These are phyloP conservation scores for Phytomonas sp. DNA, from an alignment of 208 protist genomes.

Conservation along the genomic window DNA sequence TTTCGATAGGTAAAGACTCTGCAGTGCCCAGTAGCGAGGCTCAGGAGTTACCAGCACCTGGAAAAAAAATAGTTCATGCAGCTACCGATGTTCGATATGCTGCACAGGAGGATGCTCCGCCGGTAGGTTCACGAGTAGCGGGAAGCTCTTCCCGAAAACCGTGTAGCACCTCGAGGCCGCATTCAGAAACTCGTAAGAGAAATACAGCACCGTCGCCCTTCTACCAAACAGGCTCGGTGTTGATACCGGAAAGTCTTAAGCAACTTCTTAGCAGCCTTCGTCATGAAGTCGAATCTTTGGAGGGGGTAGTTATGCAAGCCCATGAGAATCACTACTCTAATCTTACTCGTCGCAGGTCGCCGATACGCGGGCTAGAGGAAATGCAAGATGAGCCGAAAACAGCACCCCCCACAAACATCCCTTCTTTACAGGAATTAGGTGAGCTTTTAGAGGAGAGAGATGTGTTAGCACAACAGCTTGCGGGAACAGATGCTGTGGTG, in stretches of 20 bases:
- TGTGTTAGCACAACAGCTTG: constrained; percentile 34
- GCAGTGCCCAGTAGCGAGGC: not conserved
- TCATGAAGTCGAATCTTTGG: constrained; percentile 38
- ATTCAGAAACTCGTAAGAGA: not conserved
- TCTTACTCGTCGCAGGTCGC: constrained; percentile 18
- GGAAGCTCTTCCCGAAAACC: not conserved
- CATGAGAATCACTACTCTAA: constrained; percentile 32
- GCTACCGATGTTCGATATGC: not conserved
- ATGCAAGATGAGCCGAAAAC: constrained; percentile 13
- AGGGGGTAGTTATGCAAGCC: constrained; percentile 26
- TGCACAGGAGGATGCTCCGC: not conserved
- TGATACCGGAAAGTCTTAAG: not conserved
- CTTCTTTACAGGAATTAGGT: constrained; percentile 52
- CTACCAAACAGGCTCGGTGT: not conserved
- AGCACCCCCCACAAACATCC: not conserved
- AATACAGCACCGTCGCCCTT: not conserved
- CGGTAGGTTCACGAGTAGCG: not conserved
- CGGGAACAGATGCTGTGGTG: constrained; percentile 19
- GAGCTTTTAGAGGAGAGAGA: constrained; percentile 60
- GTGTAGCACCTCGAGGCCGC: not conserved
- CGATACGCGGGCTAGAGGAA: not conserved
- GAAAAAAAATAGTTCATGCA: not conserved
- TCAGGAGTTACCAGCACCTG: not conserved
- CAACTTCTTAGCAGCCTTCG: constrained; percentile 14
- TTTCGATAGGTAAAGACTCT: not conserved